phyloP scores from a whole-genome alignment of 352 stramenopile species.

The Phytophthora ohioensis region DNA sequence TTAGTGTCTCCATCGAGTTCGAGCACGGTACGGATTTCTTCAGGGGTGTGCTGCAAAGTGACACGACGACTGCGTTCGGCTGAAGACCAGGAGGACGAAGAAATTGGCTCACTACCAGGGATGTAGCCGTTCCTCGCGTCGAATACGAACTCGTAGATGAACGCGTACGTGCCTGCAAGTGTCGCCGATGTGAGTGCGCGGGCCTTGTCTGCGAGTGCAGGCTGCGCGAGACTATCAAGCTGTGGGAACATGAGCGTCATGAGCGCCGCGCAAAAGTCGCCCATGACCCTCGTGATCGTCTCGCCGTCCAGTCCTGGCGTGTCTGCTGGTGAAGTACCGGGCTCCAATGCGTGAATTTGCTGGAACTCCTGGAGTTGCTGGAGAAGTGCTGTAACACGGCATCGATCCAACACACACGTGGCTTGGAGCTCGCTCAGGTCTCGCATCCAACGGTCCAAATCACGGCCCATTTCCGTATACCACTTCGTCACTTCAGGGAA shows the following conservation, averaged over 20 bases:
- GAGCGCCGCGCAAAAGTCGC: slow-evolving; percentile 57
- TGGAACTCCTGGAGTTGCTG: slow-evolving; percentile 51
- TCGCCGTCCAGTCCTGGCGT: slow-evolving; percentile 49
- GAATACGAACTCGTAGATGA: slow-evolving; percentile 70
- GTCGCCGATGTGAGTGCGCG: slow-evolving; percentile 43
- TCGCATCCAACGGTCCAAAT: slow-evolving; percentile 49
- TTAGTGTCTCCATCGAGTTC: slow-evolving; percentile 60
- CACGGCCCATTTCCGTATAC: slow-evolving; percentile 37
- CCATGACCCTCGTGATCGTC: slow-evolving; percentile 63
- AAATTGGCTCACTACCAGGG: slow-evolving; percentile 24
- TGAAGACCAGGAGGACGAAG: slow-evolving; percentile 20
- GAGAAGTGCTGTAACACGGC: slow-evolving; percentile 46
- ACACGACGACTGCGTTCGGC: slow-evolving; percentile 30
- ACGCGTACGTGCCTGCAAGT: slow-evolving; percentile 58
- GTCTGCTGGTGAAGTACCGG: slow-evolving; percentile 19
- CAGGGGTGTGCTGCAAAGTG: slow-evolving; percentile 63
- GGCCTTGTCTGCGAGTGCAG: slow-evolving; percentile 53
- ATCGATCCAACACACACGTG: slow-evolving; percentile 58
- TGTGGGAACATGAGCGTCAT: slow-evolving; percentile 61
- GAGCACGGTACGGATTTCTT: slow-evolving; percentile 69
- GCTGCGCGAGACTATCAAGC: slow-evolving; percentile 63
- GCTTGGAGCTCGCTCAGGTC: slow-evolving; percentile 59
- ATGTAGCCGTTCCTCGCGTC: slow-evolving; percentile 55
- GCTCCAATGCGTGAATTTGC: slow-evolving; percentile 31
- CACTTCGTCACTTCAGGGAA: slow-evolving; percentile 59